phyloP scores from a whole-genome alignment of 2,329 filamentous ascomycete genomes.

The Cladosporium sp. region DNA sequence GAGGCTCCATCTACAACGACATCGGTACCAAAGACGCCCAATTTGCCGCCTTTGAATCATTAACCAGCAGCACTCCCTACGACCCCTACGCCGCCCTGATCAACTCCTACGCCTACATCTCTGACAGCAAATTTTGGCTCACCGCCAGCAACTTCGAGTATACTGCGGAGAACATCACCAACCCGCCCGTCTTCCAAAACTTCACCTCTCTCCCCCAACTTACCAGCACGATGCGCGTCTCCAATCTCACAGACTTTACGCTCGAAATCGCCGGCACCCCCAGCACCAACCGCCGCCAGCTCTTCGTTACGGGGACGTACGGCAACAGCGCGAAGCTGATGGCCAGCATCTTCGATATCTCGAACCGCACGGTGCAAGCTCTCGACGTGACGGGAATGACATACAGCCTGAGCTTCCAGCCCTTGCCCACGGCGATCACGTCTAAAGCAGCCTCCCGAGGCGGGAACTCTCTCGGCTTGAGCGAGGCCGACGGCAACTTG shows the following conservation, averaged over 20 bases:
- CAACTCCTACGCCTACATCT: conserved; percentile 24
- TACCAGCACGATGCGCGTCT: conserved; percentile 28
- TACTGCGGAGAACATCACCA: conserved; percentile 24
- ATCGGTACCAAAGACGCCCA: conserved; percentile 44
- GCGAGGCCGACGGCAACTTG: conserved; percentile 18
- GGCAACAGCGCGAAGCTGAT: conserved; percentile 27
- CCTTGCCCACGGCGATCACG: conserved; percentile 26
- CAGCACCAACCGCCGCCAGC: conserved; percentile 22
- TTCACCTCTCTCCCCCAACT: conserved; percentile 27
- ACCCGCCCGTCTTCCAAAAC: conserved; percentile 26
- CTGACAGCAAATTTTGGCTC: conserved; percentile 23
- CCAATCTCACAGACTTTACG: conserved; percentile 29
- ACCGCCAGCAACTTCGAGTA: conserved; percentile 29
- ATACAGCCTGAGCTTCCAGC: conserved; percentile 28
- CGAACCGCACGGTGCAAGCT: conserved; percentile 24
- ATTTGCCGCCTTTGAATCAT: conserved; percentile 23
- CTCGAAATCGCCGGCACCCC: conserved; percentile 23
- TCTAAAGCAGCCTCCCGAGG: conserved; percentile 11
- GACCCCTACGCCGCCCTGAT: conserved; percentile 31
- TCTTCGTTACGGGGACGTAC: conserved; percentile 29
- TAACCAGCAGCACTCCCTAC: conserved; percentile 24
- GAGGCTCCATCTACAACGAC: conserved; percentile 48
- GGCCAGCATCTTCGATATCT: conserved; percentile 25
- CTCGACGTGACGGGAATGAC: conserved; percentile 22
- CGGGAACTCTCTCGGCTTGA: conserved; percentile 22